Conservation (phyloP, 2,329 filamentous ascomycete species). For the Pestalotiopsis sp. region DNA sequence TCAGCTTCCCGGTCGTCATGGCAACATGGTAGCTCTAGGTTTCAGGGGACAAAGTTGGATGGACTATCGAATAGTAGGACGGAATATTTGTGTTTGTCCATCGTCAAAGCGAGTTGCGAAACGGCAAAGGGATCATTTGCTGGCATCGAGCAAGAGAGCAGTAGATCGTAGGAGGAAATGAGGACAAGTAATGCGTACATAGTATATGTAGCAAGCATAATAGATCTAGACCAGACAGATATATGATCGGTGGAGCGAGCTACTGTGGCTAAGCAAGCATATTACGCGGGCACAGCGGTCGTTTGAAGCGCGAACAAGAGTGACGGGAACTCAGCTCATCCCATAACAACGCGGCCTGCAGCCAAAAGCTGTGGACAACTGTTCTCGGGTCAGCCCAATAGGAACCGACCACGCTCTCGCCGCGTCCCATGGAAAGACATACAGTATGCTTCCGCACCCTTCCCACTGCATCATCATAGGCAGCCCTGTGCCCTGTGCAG, state of each 20-base stretch:
- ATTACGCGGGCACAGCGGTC: neutral
- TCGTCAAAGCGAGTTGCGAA: neutral
- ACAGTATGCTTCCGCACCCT: slow-evolving; percentile 11
- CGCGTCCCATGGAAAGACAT: slow-evolving; percentile 14
- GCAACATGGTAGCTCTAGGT: slow-evolving; percentile 23
- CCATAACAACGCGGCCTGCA: slow-evolving; percentile 12
- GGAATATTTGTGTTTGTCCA: neutral
- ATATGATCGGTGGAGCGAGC: slow-evolving; percentile 1
- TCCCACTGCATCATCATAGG: neutral
- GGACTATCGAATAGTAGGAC: slow-evolving; percentile 13
- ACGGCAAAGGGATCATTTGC: neutral
- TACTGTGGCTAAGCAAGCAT: slow-evolving; percentile 1
- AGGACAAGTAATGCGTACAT: neutral
- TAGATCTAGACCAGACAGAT: neutral
- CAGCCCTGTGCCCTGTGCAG: slow-evolving; percentile 10
- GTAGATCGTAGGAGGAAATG: neutral
- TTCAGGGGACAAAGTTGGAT: slow-evolving; percentile 27
- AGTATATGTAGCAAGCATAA: neutral
- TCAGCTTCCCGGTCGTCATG: slow-evolving; percentile 26
- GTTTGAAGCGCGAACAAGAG: neutral
- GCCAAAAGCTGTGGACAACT: slow-evolving; percentile 9
- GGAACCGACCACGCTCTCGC: slow-evolving; percentile 15
- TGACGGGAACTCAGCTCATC: neutral
- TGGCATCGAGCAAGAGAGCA: neutral
- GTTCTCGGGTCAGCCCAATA: slow-evolving; percentile 11